phyloP scores from a whole-genome alignment of 31 red algal genomes.

The Pterothamnion heteromorphum region DNA sequence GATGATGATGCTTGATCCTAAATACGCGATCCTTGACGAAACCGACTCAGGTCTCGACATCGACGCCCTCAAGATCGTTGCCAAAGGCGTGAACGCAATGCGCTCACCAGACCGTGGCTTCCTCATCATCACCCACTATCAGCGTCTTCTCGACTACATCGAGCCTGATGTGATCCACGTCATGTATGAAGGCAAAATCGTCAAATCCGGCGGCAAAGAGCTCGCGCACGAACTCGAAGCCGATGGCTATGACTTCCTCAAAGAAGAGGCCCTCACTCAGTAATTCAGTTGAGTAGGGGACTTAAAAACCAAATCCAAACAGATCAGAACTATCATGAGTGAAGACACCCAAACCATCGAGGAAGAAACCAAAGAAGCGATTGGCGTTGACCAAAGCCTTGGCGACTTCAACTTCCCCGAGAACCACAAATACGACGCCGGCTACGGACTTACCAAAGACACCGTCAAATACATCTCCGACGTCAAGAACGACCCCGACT shows the following conservation, averaged over 20 bases:
- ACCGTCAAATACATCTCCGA: neutral
- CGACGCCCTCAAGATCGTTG: constrained; percentile 34
- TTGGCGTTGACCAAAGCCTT: too few relatives aligned
- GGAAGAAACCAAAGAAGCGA: neutral
- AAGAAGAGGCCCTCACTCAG: too few relatives aligned
- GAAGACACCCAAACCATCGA: neutral
- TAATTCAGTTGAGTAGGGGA: too few relatives aligned
- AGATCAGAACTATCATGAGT: neutral
- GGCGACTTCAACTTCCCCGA: neutral
- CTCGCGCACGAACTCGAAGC: neutral
- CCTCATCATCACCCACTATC: constrained; percentile 21
- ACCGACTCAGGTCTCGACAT: constrained; percentile 40
- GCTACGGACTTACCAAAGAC: neutral
- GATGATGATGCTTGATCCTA: neutral
- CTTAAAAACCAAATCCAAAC: neutral
- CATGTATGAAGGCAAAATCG: neutral
- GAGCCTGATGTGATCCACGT: neutral
- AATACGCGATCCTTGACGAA: neutral
- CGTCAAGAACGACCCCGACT: neutral
- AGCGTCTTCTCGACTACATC: constrained; percentile 3
- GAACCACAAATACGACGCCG: neutral
- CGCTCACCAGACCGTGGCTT: neutral
- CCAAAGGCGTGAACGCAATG: neutral
- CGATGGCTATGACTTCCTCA: neutral
- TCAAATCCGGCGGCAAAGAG: neutral